phyloP scores from a whole-genome alignment of 2,329 filamentous ascomycete species.

The Pseudocercospora ulei region DNA sequence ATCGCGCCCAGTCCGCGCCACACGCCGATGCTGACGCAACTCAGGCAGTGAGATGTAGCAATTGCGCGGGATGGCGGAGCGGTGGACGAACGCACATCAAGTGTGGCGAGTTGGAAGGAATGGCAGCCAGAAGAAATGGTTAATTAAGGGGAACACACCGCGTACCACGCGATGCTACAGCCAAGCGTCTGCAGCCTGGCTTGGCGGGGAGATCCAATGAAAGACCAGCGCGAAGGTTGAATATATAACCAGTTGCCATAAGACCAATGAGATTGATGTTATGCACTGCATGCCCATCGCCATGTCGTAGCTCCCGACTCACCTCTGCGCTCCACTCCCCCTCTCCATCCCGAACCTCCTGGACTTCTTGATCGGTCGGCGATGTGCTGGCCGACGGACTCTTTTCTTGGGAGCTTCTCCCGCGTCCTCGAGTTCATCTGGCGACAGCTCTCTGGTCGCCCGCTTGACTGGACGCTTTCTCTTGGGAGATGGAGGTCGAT shows the following conservation, averaged over 20 bases:
- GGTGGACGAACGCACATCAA: slow-evolving; percentile 4
- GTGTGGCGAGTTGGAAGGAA: slow-evolving; percentile 1
- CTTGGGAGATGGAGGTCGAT: not conserved
- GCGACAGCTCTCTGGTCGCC: not conserved
- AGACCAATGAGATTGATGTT: no score
- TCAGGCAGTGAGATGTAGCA: not conserved
- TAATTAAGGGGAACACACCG: not conserved
- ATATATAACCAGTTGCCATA: no score
- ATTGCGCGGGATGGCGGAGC: not conserved
- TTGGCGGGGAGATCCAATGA: no score
- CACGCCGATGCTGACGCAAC: slow-evolving; percentile 2
- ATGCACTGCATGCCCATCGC: no score
- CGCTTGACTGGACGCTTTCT: not conserved
- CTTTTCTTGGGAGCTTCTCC: slow-evolving; percentile 3
- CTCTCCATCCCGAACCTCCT: no score
- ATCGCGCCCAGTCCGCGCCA: not conserved
- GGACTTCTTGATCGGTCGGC: slow-evolving; percentile 13
- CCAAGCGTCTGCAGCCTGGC: not conserved
- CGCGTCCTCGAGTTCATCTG: not conserved
- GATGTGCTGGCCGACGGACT: slow-evolving; percentile 7
- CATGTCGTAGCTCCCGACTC: no score
- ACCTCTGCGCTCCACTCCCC: no score
- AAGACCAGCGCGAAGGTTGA: no score
- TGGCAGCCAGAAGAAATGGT: not conserved
- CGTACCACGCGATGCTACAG: slow-evolving; percentile 4